Conservation (phyloP, 2,329 filamentous ascomycete genomes). For the Colletotrichum caudatum region DNA sequence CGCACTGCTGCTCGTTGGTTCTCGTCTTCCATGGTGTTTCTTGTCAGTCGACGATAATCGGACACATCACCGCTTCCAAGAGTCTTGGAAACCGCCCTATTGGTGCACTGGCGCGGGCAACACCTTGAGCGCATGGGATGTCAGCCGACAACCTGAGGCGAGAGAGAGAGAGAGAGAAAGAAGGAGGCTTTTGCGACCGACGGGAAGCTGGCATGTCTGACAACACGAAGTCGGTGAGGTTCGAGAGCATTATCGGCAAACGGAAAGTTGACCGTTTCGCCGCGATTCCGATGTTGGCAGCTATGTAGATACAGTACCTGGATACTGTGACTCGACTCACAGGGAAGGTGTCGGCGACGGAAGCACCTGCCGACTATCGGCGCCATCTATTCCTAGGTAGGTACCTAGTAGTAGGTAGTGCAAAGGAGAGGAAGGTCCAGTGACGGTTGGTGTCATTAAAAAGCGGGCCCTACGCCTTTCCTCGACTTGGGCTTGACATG, state of each 20-base stretch:
- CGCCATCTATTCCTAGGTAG: background rate
- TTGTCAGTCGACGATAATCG: conserved; percentile 7
- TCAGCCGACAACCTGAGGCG: background rate
- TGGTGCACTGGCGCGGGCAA: conserved; percentile 9
- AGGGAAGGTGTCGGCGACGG: too few relatives aligned
- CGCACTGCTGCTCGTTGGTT: conserved; percentile 7
- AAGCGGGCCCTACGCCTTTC: conserved; percentile 27
- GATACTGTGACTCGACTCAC: too few relatives aligned
- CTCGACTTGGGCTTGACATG: conserved; percentile 29
- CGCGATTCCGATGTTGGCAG: background rate
- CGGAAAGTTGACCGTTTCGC: conserved; percentile 10
- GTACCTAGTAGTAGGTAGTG: too few relatives aligned
- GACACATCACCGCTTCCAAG: conserved; percentile 4
- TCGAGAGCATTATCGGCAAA: conserved; percentile 1
- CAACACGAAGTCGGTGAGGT: background rate
- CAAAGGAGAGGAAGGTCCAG: conserved; percentile 14
- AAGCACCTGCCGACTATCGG: conserved; percentile 30
- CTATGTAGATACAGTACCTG: background rate
- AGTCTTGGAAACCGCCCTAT: conserved; percentile 10
- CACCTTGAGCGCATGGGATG: background rate
- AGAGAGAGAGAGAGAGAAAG: background rate
- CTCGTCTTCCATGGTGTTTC: background rate
- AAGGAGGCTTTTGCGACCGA: background rate
- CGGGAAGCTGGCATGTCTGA: background rate
- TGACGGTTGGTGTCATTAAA: conserved; percentile 9